Evolutionary conservation across 1,284 basidiomycete genomes (phyloP), one percentile per base, ranked within the genome.

Genomic region (Malassezia yamatoensis): DNA sequence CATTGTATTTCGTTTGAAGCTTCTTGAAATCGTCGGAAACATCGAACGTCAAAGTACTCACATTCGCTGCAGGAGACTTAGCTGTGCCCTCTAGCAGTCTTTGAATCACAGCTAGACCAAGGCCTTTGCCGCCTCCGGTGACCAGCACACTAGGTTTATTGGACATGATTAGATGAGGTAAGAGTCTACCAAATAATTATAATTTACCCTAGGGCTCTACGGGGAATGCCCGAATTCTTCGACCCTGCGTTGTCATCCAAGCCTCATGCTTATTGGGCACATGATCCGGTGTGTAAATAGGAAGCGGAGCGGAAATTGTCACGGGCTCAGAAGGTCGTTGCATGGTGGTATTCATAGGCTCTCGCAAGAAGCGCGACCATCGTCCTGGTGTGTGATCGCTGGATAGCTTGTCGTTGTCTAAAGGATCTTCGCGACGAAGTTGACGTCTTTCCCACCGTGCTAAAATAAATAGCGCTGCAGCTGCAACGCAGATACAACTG

Each of bases 31-130:
- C 85, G 6, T 81, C 77, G 2, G 86, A 80, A 40, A 78, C 76
- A 21, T 85, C 80, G 33, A 89, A 82, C 7, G 86, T 86, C 57
- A 91, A 77, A 0, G 87, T 81, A 59, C 88, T 80, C 48, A 93
- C 88, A 49, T 79, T 80, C 43, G 81, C 80, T 0, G 61, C 41
- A 2, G 46, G 56, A 45, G 64, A 41, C 21, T 35, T 5, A 3
- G 45, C 42, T 4, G 45, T 24, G 24, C 65, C 66, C n/a, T 58
- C 69, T 42, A 90, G 79, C 20, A 90, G 79, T 44, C 81, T 78
- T 16, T 71, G 78, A 37, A 84, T 81, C 54, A 85, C 80, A 16
- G 85, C 86, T 45, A 90, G 81, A 2, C 90, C 89, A 54, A 93
- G 83, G 35, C 89, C 89, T 37, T 77, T 72, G 11, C 71, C 74